Percentiles rank a stretch among this genome's conserved stretches.
phyloP scores from a whole-genome alignment of 352 stramenopile genomes.

The Thraustochytrium sp. region DNA sequence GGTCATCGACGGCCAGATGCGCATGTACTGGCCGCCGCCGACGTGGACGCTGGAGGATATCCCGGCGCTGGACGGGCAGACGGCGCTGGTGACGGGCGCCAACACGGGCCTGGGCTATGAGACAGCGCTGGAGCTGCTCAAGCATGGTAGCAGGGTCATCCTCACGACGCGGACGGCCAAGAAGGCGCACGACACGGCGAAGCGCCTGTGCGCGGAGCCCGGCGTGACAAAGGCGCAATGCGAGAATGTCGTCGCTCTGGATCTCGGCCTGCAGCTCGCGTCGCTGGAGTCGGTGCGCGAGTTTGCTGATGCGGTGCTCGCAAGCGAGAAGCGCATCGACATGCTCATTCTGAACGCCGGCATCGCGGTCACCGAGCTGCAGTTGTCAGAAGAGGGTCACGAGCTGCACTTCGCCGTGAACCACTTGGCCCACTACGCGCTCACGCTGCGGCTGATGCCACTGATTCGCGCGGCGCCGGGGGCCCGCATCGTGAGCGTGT shows the following conservation, averaged over 20 bases:
- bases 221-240: not conserved
- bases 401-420: slow-evolving; percentile 86
- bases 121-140: not conserved
- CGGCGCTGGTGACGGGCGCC: slow-evolving; percentile 1
- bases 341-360: slow-evolving; percentile 51
- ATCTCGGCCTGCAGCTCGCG: not conserved
- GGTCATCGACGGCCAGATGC: not conserved
- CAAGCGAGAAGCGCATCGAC: not conserved
- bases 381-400: slow-evolving; percentile 76
- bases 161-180: not conserved
- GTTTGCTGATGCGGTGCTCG: not conserved
- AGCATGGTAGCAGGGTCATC: slow-evolving; percentile 4
- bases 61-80: slow-evolving; percentile 23
- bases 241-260: not conserved
- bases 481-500: slow-evolving; percentile 60
- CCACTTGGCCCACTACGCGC: slow-evolving; percentile 82
- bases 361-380: slow-evolving; percentile 58
- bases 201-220: not conserved
- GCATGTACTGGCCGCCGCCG: not conserved
- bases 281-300: not conserved
- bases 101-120: slow-evolving; percentile 35
- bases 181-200: not conserved
- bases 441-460: slow-evolving; percentile 72
- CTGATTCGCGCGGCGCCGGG: slow-evolving; percentile 57
- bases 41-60: slow-evolving; percentile 34